Evolutionary conservation across 257 asterid species (phyloP).

Genomic region (Apocynum venetum): DNA sequence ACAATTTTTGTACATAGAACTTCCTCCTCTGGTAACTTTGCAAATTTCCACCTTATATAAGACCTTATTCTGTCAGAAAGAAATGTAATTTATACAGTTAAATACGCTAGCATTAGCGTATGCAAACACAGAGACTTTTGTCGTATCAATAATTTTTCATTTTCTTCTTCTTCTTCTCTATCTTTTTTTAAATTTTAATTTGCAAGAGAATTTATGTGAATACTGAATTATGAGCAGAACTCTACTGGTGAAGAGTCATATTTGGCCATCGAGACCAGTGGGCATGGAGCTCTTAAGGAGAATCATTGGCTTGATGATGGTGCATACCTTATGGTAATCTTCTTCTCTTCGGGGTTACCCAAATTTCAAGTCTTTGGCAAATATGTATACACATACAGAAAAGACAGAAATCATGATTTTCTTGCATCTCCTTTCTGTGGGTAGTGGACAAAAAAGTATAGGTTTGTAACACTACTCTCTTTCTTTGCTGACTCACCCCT

Average conservation of each 20-base stretch:
- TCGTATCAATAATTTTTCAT: neutral
- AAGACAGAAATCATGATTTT: neutral
- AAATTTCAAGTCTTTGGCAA: neutral
- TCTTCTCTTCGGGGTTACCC: neutral
- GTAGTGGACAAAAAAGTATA: neutral
- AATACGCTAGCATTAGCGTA: neutral
- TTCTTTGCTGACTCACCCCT: neutral
- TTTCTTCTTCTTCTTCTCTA: neutral
- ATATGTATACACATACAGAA: neutral
- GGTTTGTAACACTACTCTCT: neutral
- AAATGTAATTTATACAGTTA: neutral
- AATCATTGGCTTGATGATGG: slow-evolving; percentile 99
- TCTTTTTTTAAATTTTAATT: neutral
- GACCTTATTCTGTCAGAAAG: neutral
- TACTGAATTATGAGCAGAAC: slow-evolving; percentile 54
- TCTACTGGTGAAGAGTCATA: slow-evolving; percentile 83
- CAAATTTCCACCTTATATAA: neutral
- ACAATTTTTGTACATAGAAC: neutral
- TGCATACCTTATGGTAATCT: slow-evolving; percentile 89
- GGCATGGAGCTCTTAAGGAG: slow-evolving; percentile 99
- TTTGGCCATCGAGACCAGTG: slow-evolving; percentile 99
- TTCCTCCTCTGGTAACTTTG: neutral
- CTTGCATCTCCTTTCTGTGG: neutral
- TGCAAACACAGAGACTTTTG: neutral
- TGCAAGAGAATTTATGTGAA: slow-evolving; percentile 1